Evolutionary conservation across 257 asterid genomes (phyloP).

Genomic region (Nemophila menziesii): DNA sequence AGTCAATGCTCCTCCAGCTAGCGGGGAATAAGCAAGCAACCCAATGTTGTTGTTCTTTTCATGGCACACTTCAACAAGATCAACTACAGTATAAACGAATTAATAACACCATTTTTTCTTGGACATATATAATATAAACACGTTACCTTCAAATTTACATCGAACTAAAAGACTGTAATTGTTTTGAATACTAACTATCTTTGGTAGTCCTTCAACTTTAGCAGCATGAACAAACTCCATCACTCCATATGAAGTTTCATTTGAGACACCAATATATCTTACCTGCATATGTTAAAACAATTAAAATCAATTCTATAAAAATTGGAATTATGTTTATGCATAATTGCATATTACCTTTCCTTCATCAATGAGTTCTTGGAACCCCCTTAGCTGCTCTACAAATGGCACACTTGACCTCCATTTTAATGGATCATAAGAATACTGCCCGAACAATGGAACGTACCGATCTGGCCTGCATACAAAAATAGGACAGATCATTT

Average conservation of each 20-base stretch:
- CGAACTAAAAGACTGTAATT: constrained; percentile 71
- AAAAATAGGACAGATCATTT: constrained; percentile 7
- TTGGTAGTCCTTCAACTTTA: constrained; percentile 73
- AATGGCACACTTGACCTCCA: constrained; percentile 79
- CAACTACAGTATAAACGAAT: constrained; percentile 36
- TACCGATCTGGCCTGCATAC: constrained; percentile 87
- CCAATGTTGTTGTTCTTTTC: constrained; percentile 82
- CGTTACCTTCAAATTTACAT: constrained; percentile 74
- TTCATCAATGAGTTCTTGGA: constrained; percentile 69
- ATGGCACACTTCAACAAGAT: constrained; percentile 88
- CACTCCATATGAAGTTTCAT: constrained; percentile 90
- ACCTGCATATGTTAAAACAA: constrained; percentile 39
- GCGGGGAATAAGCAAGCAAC: constrained; percentile 85
- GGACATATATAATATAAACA: not conserved
- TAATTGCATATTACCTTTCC: constrained; percentile 50
- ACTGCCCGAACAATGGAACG: constrained; percentile 71
- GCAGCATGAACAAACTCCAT: constrained; percentile 93
- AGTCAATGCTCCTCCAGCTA: constrained; percentile 65
- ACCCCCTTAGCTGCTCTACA: constrained; percentile 68
- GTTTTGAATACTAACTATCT: constrained; percentile 87
- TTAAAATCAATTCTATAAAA: not conserved
- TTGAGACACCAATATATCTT: constrained; percentile 84
- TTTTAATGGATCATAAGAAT: constrained; percentile 53
- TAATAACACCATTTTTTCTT: not conserved
- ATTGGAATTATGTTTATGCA: not conserved